Conservation (phyloP, 169 alveolate species). For the Plasmodium inui region DNA sequence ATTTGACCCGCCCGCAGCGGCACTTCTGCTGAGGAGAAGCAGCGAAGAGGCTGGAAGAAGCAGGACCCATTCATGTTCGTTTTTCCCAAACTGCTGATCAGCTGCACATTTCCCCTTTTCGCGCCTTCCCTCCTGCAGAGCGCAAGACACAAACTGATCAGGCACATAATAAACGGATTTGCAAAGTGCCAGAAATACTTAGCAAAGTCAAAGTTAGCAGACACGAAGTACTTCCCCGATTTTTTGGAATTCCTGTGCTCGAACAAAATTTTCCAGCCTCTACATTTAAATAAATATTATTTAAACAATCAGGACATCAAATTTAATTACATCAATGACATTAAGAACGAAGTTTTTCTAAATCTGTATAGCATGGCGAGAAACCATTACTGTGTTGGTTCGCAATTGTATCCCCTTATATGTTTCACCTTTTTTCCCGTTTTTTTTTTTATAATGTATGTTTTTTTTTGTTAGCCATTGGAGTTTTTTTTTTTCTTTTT, state of each 20-base stretch:
- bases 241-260: conserved; percentile 61
- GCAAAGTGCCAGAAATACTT: conserved; percentile 18
- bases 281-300: conserved; percentile 55
- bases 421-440: conserved; percentile 72
- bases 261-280: conserved; percentile 28
- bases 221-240: conserved; percentile 39
- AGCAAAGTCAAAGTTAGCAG: background rate
- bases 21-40: background rate
- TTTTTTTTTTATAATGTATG: conserved; percentile 37
- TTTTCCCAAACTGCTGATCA: background rate
- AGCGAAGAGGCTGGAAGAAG: background rate
- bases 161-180: background rate
- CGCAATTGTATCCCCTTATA: conserved; percentile 41
- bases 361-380: conserved; percentile 61
- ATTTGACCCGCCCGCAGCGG: background rate
- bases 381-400: conserved; percentile 68
- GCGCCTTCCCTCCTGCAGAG: conserved; percentile 5
- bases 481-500: background rate
- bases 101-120: background rate
- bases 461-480: conserved; percentile 42
- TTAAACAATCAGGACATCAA: conserved; percentile 49
- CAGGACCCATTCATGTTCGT: background rate
- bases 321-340: conserved; percentile 22
- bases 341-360: conserved; percentile 52
- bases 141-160: conserved; percentile 20